phyloP scores from a whole-genome alignment of 2,329 filamentous ascomycete species.

The Rhynchosporium graminicola region DNA sequence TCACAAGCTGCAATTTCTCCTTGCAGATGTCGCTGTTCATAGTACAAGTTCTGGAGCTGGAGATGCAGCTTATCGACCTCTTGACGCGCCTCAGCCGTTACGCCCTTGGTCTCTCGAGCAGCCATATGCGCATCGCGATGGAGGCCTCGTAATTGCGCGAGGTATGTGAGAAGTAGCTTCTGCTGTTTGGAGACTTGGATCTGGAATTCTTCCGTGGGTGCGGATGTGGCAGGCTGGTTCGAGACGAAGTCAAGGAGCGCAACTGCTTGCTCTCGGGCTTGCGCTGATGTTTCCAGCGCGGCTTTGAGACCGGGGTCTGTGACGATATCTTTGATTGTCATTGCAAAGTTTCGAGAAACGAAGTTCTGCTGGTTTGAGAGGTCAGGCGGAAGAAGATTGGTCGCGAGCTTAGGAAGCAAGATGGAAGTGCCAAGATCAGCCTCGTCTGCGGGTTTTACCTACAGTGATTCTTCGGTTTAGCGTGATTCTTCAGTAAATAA shows the following conservation, averaged over 20 bases:
- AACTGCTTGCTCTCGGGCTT: conserved; percentile 72
- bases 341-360: conserved; percentile 35
- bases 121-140: conserved; percentile 80
- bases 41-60: conserved; percentile 92
- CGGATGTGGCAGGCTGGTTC: conserved; percentile 47
- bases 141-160: conserved; percentile 77
- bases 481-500: no score
- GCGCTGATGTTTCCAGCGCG: conserved; percentile 71
- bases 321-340: conserved; percentile 60
- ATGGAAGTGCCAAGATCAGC: neutral
- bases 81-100: conserved; percentile 82
- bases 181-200: conserved; percentile 71
- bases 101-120: conserved; percentile 81
- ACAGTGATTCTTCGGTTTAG: no score
- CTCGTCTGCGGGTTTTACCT: no score
- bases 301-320: conserved; percentile 65
- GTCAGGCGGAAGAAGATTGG: neutral
- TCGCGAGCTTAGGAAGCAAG: neutral
- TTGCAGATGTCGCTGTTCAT: conserved; percentile 88
- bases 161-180: conserved; percentile 75
- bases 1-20: conserved; percentile 91
- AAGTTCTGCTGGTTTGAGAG: neutral
- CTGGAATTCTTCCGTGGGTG: conserved; percentile 51
- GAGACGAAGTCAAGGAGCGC: conserved; percentile 65
- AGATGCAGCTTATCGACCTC: conserved; percentile 91